phyloP scores from a whole-genome alignment of 495 filamentous ascomycete species.

The Bathelium albidoporum region DNA sequence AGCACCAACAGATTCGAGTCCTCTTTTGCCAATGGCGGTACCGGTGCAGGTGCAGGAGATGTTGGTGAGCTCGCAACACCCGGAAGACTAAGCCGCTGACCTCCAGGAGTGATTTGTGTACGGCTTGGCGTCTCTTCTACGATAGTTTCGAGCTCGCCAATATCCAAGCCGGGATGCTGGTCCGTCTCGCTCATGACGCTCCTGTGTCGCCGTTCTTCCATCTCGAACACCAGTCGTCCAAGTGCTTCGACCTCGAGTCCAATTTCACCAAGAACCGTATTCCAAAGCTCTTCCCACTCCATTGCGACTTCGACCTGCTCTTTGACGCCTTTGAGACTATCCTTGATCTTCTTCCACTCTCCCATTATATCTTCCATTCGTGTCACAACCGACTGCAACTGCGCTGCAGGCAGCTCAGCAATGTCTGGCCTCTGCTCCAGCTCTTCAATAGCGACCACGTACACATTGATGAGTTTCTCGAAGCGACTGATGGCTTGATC shows the following conservation, averaged over 20 bases:
- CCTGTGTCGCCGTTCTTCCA: conserved; percentile 86
- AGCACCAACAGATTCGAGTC: conserved; percentile 72
- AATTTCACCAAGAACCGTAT: conserved; percentile 85
- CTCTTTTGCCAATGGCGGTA: conserved; percentile 45
- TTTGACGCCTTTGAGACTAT: conserved; percentile 65
- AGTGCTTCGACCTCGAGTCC: conserved; percentile 80
- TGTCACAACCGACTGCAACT: conserved; percentile 58
- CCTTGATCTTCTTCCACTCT: conserved; percentile 76
- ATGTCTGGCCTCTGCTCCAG: conserved; percentile 76
- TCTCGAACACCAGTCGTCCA: conserved; percentile 76
- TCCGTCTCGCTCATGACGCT: conserved; percentile 44
- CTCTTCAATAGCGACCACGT: conserved; percentile 81
- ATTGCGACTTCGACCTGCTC: conserved; percentile 89
- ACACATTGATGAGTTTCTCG: conserved; percentile 77
- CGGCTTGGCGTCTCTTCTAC: conserved; percentile 58
- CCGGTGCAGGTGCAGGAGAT: conserved; percentile 43
- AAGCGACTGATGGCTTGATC: conserved; percentile 78
- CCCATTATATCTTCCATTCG: conserved; percentile 79
- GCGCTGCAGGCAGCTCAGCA: conserved; percentile 51
- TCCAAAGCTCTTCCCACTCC: conserved; percentile 99
- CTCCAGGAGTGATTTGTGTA: conserved; percentile 20
- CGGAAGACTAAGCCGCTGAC: conserved; percentile 59
- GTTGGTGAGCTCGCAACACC: conserved; percentile 3
- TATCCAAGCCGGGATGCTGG: conserved; percentile 49
- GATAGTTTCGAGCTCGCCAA: conserved; percentile 86